A percentile compares a stretch with the other conserved stretches of the same genome.
phyloP scores from a whole-genome alignment of 108 stramenopile species.

The Heterococcus sp. region DNA sequence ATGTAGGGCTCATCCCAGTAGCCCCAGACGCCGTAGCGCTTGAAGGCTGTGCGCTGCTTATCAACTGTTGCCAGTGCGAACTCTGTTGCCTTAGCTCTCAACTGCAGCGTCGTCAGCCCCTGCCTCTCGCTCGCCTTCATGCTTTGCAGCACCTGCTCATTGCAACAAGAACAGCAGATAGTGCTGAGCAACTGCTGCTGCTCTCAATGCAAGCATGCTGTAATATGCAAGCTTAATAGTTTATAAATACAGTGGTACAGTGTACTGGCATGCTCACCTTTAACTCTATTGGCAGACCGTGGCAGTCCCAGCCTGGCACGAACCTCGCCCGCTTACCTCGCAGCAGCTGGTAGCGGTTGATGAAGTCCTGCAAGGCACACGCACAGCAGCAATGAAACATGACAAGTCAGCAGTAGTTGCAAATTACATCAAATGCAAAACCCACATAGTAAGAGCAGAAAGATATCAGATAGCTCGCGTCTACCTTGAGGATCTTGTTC shows the following conservation, averaged over 20 bases:
- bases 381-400: too few relatives aligned
- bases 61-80: slow-evolving; percentile 87
- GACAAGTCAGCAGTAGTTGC: too few relatives aligned
- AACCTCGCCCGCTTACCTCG: slow-evolving; percentile 90
- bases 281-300: slow-evolving; percentile 97
- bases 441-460: background rate
- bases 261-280: slow-evolving; percentile 63
- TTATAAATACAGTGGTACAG: too few relatives aligned
- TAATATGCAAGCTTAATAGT: too few relatives aligned
- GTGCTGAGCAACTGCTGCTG: too few relatives aligned
- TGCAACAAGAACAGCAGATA: background rate
- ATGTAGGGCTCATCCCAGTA: slow-evolving; percentile 94
- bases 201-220: too few relatives aligned
- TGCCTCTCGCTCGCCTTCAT: slow-evolving; percentile 77
- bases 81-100: slow-evolving; percentile 79
- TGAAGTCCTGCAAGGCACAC: slow-evolving; percentile 91
- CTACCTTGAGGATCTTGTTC: slow-evolving; percentile 77
- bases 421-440: background rate
- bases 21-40: slow-evolving; percentile 90
- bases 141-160: slow-evolving; percentile 71
- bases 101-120: slow-evolving; percentile 48
- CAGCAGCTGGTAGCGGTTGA: slow-evolving; percentile 89
- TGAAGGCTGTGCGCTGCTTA: slow-evolving; percentile 77
- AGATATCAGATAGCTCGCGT: background rate
- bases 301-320: slow-evolving; percentile 99